Percentiles rank a stretch among this genome's conserved stretches.
These are phyloP conservation scores for Adansonia madagascariensis DNA, from an alignment of 441 rosid genomes.

Conservation along the genomic window DNA sequence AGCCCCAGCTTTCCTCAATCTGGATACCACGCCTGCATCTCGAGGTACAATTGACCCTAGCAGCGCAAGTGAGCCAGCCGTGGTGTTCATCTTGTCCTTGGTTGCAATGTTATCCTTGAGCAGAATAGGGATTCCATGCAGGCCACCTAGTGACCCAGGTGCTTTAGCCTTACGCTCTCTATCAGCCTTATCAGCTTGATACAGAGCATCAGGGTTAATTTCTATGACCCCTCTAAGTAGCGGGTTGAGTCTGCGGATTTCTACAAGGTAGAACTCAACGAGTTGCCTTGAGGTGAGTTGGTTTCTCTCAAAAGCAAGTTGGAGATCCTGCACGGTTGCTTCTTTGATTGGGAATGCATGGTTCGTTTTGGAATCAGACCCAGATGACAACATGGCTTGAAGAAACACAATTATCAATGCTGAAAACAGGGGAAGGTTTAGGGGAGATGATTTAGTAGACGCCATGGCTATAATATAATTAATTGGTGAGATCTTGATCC, in stretches of 20 bases:
- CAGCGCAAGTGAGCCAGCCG: constrained; percentile 57
- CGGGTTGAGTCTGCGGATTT: constrained; percentile 41
- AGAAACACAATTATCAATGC: constrained; percentile 13
- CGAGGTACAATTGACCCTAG: constrained; percentile 48
- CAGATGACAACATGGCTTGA: constrained; percentile 9
- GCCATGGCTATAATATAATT: not conserved
- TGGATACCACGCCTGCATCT: constrained; percentile 53
- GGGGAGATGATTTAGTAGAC: not conserved
- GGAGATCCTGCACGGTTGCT: constrained; percentile 55
- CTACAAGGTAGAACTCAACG: constrained; percentile 52
- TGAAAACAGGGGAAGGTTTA: constrained; percentile 19
- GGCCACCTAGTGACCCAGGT: constrained; percentile 19
- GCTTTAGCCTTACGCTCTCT: constrained; percentile 30
- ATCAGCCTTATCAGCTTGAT: constrained; percentile 36
- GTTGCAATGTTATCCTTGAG: constrained; percentile 64
- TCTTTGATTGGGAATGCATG: constrained; percentile 46
- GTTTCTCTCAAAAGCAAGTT: constrained; percentile 50
- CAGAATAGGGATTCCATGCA: constrained; percentile 60
- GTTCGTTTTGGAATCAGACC: constrained; percentile 1
- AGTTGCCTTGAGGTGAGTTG: constrained; percentile 61
- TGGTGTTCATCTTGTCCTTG: constrained; percentile 58
- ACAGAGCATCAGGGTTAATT: constrained; percentile 42
- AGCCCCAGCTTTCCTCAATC: constrained; percentile 55
- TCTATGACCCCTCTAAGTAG: constrained; percentile 38
- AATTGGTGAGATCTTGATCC: not conserved